A percentile compares a stretch with the other conserved stretches of the same genome.
Conservation (phyloP, 768 basidiomycete species). For the Rhodotorula paludigena region DNA sequence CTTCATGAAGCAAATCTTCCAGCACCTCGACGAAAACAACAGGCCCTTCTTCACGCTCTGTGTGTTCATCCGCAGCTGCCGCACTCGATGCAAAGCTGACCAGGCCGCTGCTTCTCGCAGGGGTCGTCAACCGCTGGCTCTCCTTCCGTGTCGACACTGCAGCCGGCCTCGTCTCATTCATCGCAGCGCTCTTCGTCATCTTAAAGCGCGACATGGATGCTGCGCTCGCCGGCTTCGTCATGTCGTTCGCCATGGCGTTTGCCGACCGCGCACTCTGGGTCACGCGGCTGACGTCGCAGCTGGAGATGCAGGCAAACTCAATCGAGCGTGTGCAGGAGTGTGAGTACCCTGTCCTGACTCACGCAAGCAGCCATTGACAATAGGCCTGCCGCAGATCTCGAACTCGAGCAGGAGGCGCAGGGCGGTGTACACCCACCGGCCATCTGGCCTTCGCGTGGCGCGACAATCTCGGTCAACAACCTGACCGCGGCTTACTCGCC, state of each 20-base stretch:
- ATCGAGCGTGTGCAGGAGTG: slow-evolving; percentile 52
- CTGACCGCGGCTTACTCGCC: slow-evolving; percentile 44
- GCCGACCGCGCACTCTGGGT: slow-evolving; percentile 51
- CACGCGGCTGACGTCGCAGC: slow-evolving; percentile 47
- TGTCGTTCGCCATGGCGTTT: slow-evolving; percentile 46
- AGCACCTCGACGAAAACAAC: slow-evolving; percentile 48
- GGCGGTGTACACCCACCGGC: slow-evolving; percentile 49
- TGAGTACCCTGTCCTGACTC: background rate
- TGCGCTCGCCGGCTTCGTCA: slow-evolving; percentile 45
- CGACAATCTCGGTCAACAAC: slow-evolving; percentile 47
- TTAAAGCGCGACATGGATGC: slow-evolving; percentile 45
- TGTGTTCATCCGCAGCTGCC: background rate
- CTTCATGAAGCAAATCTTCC: slow-evolving; percentile 47
- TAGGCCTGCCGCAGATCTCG: slow-evolving; percentile 27
- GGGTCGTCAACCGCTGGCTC: slow-evolving; percentile 41
- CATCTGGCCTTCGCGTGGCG: slow-evolving; percentile 48
- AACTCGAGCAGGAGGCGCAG: slow-evolving; percentile 32
- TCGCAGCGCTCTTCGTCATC: slow-evolving; percentile 47
- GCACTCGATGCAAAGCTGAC: background rate
- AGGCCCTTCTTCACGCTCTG: slow-evolving; percentile 50
- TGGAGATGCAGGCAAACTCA: slow-evolving; percentile 46
- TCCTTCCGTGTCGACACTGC: slow-evolving; percentile 43
- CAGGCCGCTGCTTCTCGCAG: background rate
- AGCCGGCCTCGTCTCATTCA: slow-evolving; percentile 47
- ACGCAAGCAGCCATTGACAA: background rate